Conservation (phyloP, 345 rosid genomes). For the Populus euphratica region DNA sequence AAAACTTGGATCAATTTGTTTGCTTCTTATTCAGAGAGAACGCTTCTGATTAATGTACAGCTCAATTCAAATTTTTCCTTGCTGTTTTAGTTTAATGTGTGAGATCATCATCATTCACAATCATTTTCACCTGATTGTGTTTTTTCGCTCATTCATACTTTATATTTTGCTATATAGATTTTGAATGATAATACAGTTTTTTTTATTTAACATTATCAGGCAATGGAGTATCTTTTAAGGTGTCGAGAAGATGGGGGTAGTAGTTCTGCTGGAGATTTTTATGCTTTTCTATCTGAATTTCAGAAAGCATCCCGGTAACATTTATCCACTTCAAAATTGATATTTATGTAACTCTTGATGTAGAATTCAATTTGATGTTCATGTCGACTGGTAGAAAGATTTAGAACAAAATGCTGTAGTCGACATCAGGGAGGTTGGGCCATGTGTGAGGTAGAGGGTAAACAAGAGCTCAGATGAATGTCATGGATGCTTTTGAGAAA, state of each 20-base stretch:
- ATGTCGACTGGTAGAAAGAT: background rate
- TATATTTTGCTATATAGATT: background rate
- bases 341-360: background rate
- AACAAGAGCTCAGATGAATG: no score
- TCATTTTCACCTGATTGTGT: background rate
- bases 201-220: conserved; percentile 40
- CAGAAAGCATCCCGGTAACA: conserved; percentile 81
- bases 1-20: background rate
- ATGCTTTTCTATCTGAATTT: conserved; percentile 63
- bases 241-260: conserved; percentile 56
- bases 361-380: background rate
- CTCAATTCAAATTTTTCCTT: background rate
- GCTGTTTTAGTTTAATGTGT: background rate
- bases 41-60: background rate
- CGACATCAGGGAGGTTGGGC: no score
- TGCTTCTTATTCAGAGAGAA: background rate
- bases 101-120: background rate
- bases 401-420: background rate
- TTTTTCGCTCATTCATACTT: background rate
- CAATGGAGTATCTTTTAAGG: conserved; percentile 72
- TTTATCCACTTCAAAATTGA: background rate
- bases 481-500: no score
- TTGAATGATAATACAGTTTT: background rate
- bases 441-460: no score
- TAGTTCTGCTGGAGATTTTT: conserved; percentile 64